Percentiles rank a stretch among this genome's conserved stretches.
These are phyloP conservation scores for Trichoderma breve DNA, from an alignment of 2,329 filamentous ascomycete species.

Conservation along the genomic window DNA sequence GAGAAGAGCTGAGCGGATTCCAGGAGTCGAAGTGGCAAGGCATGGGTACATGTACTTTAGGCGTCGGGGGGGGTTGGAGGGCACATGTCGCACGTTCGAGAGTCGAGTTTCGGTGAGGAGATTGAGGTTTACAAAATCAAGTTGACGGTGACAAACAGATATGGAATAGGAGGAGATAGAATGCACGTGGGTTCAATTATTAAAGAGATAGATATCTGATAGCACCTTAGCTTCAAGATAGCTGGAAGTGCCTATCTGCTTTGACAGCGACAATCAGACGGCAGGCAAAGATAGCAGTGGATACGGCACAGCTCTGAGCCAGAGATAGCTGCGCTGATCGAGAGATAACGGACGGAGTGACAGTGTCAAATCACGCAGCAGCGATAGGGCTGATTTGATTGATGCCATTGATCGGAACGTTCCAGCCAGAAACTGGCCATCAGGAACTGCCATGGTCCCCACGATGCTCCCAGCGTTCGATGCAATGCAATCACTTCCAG, in stretches of 20 bases:
- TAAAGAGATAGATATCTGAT: neutral
- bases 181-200: neutral
- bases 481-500: neutral
- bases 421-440: neutral
- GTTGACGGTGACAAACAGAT: neutral
- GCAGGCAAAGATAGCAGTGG: slow-evolving; percentile 6
- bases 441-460: neutral
- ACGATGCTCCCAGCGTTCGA: neutral
- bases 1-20: neutral
- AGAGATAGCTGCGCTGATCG: neutral
- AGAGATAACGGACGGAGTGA: neutral
- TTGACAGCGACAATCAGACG: neutral
- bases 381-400: neutral
- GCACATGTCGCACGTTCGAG: neutral
- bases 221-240: neutral
- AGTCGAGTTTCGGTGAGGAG: neutral
- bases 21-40: neutral
- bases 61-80: neutral
- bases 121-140: neutral
- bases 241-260: neutral
- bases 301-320: neutral
- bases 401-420: neutral
- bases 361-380: neutral
- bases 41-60: neutral
- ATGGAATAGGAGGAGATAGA: no score